Conservation (phyloP, 148 eudicot species). For the Pharnaceum exiguum region DNA sequence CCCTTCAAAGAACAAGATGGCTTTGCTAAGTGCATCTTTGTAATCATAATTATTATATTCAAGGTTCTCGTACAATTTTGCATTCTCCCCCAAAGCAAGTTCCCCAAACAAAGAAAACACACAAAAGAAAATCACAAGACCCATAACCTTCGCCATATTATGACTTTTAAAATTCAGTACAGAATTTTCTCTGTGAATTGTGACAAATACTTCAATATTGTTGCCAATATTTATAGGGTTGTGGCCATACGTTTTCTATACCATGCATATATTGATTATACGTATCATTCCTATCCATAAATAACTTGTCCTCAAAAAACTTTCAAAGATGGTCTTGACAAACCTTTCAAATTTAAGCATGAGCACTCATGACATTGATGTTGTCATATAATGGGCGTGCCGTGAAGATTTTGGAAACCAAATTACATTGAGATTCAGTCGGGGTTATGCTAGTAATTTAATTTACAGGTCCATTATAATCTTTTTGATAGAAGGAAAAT, state of each 20-base stretch:
- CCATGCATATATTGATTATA: too few species aligned
- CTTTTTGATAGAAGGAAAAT: too few species aligned
- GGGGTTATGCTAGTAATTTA: too few species aligned
- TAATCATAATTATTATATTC: slow-evolving; percentile 43
- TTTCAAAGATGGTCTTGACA: neutral
- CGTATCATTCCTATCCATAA: too few species aligned
- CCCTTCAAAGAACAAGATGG: slow-evolving; percentile 88
- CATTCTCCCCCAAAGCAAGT: slow-evolving; percentile 9
- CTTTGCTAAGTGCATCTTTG: slow-evolving; percentile 53
- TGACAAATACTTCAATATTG: too few species aligned
- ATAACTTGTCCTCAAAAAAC: neutral
- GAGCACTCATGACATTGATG: slow-evolving; percentile 12
- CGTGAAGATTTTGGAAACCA: slow-evolving; percentile 21
- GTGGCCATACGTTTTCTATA: too few species aligned
- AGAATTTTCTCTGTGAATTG: too few species aligned
- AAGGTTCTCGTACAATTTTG: neutral
- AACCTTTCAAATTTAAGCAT: neutral
- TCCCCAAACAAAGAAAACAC: neutral
- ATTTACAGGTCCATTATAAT: too few species aligned
- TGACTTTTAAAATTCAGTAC: neutral
- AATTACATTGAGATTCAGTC: too few species aligned
- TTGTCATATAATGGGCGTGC: slow-evolving; percentile 21
- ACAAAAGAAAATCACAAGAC: neutral
- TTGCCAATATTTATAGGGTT: too few species aligned
- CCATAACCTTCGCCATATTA: slow-evolving; percentile 9